Conservation (phyloP, 2,329 filamentous ascomycete genomes). For the Didymella arachidicola region DNA sequence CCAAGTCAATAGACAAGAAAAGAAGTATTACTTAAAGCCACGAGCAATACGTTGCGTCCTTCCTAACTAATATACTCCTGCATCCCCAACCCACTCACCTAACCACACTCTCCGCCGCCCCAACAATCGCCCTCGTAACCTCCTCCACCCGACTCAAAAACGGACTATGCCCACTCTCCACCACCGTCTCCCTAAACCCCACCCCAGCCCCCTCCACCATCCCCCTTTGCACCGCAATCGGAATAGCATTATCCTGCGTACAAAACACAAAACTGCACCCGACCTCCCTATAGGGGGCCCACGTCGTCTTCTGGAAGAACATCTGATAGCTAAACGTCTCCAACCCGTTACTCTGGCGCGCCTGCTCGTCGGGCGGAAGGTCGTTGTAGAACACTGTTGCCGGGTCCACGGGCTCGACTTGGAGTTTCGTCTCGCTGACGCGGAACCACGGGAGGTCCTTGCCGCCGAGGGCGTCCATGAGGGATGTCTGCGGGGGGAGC, state of each 20-base stretch:
- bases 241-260: slow-evolving; percentile 4
- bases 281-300: slow-evolving; percentile 2
- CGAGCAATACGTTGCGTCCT: too few species aligned
- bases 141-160: slow-evolving; percentile 7
- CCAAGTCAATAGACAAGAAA: too few species aligned
- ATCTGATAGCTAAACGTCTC: slow-evolving; percentile 1
- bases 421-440: neutral
- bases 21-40: too few species aligned
- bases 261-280: neutral
- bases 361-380: neutral
- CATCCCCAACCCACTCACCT: too few species aligned
- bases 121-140: neutral
- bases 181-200: neutral
- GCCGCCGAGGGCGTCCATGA: slow-evolving; percentile 5
- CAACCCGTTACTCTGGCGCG: neutral
- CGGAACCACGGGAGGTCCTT: slow-evolving; percentile 6
- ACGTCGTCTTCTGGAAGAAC: slow-evolving; percentile 11
- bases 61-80: too few species aligned
- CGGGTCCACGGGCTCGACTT: neutral
- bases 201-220: slow-evolving; percentile 4
- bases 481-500: neutral
- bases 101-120: slow-evolving; percentile 16
- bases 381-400: slow-evolving; percentile 7
- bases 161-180: slow-evolving; percentile 11
- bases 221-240: neutral